Percentiles rank a stretch among this genome's conserved stretches.
These are phyloP conservation scores for Ambispora gerdemannii DNA, from an alignment of 192 early-diverging fungal species.

Conservation along the genomic window DNA sequence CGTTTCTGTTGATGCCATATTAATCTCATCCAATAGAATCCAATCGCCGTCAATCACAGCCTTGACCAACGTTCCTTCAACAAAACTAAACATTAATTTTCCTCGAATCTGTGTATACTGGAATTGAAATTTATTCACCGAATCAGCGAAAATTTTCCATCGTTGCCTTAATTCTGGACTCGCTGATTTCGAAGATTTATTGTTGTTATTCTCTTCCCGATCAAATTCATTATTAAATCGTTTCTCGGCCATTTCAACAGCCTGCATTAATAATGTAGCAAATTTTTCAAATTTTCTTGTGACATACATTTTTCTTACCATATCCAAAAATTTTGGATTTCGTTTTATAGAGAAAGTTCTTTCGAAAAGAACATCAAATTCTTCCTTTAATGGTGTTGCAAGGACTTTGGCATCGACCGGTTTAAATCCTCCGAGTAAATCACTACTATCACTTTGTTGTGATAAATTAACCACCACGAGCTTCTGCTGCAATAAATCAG, in stretches of 20 bases:
- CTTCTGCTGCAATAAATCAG: constrained; percentile 66
- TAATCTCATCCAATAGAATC: constrained; percentile 97
- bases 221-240: constrained; percentile 43
- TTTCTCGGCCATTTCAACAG: constrained; percentile 75
- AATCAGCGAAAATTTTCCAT: constrained; percentile 73
- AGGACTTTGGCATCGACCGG: constrained; percentile 83
- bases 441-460: constrained; percentile 92
- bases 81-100: constrained; percentile 87
- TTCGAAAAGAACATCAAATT: constrained; percentile 83
- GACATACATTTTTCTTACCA: constrained; percentile 66
- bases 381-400: constrained; percentile 74
- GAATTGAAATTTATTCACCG: constrained; percentile 67
- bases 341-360: constrained; percentile 83
- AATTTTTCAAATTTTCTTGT: constrained; percentile 83
- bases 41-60: constrained; percentile 90
- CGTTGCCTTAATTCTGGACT: constrained; percentile 51
- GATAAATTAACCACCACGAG: constrained; percentile 94
- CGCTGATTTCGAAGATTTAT: constrained; percentile 32
- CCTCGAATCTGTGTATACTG: constrained; percentile 67
- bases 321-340: constrained; percentile 84
- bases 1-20: constrained; percentile 94
- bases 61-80: constrained; percentile 89
- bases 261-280: constrained; percentile 68
- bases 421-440: constrained; percentile 96
- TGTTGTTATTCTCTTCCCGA: constrained; percentile 36